Evolutionary conservation across 1,284 basidiomycete genomes (phyloP), one percentile per base, ranked within the genome.

Genomic region (Singerocomus inundabilis): DNA sequence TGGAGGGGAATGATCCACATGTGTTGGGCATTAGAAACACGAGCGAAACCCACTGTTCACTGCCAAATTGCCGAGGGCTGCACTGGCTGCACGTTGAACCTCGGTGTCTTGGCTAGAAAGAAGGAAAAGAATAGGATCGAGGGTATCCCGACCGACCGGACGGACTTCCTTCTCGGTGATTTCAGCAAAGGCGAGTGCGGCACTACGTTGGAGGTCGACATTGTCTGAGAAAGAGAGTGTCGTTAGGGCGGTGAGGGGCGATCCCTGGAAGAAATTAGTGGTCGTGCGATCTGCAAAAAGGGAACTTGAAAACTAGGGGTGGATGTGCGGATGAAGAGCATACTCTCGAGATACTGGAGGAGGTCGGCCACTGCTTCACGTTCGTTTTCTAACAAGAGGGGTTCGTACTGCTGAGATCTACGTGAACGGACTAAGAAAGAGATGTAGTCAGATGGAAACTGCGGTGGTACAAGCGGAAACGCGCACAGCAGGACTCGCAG

Each of bases 101-200:
- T 99, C 97, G 44, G 93, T 94, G 71, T 99, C 97, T 72, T 99
- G 97, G 67, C 92, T 96, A 64, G 93, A 93, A 57, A 99, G 81
- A 52, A 99, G 84, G 74, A 98, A 99, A 57, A 99, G 84, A 59
- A 99, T 95, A 44, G 97, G 97, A 72, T 99, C 97, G 61, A 99
- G 82, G 6, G 97, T 99, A 71, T 99, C 97, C 56, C 97, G 81
- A 13, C 92, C 93, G 16, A 99, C 97, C 52, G 94, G 93, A 44
- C 95, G 83, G 46, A 99, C 96, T 73, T 99, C 97, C 77, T 99
- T 99, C 77, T 99, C 97, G 16, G 97, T 99, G 59, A 99, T 99
- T 72, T 99, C 97, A 43, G 97, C 97, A 67, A 99, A 99, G 1
- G 97, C 97, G 41, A 99, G 82, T 5, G 97, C 97, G 2, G 97